Conservation (phyloP, 1,139 yeast genomes). For the Scheffersomyces quercinus region DNA sequence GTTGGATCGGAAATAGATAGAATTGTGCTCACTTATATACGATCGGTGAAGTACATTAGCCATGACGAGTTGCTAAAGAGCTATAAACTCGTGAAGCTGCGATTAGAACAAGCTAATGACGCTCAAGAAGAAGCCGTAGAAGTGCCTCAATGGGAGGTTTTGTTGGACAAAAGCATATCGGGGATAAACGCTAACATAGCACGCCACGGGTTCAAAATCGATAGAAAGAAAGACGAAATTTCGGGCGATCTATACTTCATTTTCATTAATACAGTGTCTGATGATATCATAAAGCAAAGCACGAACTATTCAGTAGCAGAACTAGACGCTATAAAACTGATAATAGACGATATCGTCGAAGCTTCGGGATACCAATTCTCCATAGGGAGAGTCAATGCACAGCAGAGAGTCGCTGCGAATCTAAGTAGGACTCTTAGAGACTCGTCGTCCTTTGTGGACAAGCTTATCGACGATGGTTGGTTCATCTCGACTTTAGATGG, state of each 20-base stretch:
- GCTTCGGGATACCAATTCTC: slow-evolving; percentile 25
- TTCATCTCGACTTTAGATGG: slow-evolving; percentile 27
- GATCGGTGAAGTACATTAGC: slow-evolving; percentile 27
- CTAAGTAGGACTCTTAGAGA: slow-evolving; percentile 31
- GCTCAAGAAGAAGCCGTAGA: slow-evolving; percentile 4
- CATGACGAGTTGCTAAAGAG: slow-evolving; percentile 12
- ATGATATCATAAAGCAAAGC: slow-evolving; percentile 41
- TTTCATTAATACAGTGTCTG: slow-evolving; percentile 45
- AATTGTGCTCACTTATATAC: slow-evolving; percentile 45
- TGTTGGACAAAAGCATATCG: slow-evolving; percentile 29
- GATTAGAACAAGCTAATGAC: slow-evolving; percentile 6
- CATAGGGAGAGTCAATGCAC: slow-evolving; percentile 30
- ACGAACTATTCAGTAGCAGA: slow-evolving; percentile 48
- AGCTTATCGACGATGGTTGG: slow-evolving; percentile 57
- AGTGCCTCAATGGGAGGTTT: background rate
- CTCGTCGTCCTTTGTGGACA: slow-evolving; percentile 34
- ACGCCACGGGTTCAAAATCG: slow-evolving; percentile 47
- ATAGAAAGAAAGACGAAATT: slow-evolving; percentile 37
- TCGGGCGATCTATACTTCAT: slow-evolving; percentile 34
- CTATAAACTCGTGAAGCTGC: slow-evolving; percentile 3
- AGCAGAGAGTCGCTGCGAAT: slow-evolving; percentile 23
- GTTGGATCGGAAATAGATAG: slow-evolving; percentile 33
- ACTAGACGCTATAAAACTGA: slow-evolving; percentile 46
- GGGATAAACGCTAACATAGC: slow-evolving; percentile 40
- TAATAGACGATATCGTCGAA: slow-evolving; percentile 48